phyloP scores from a whole-genome alignment of 306 rosid species.

The Fagus crenata region DNA sequence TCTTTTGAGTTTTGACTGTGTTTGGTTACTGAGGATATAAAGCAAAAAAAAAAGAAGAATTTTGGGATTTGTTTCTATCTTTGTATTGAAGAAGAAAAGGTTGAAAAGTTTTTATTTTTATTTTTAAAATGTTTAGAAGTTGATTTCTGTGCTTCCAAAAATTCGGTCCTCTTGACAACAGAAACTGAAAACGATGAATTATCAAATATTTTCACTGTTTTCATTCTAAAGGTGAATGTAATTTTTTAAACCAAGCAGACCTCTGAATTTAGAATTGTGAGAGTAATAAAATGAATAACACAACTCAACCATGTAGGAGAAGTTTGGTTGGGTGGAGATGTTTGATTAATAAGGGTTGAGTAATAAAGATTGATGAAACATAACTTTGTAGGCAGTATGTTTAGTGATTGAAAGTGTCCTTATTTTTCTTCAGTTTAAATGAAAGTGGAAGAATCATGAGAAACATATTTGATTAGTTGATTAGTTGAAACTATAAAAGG shows the following conservation, averaged over 20 bases:
- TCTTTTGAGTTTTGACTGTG: background rate
- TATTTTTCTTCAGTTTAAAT: background rate
- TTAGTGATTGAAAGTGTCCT: background rate
- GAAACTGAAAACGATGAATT: background rate
- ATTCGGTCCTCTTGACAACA: background rate
- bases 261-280: background rate
- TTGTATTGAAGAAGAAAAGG: background rate
- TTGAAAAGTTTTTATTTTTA: background rate
- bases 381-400: background rate
- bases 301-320: background rate
- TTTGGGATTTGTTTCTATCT: too few species aligned
- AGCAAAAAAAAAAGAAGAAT: background rate
- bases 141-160: background rate
- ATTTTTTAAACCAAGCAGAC: background rate
- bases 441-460: background rate
- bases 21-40: constrained; percentile 2
- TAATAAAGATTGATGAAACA: background rate
- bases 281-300: background rate
- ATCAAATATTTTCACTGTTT: background rate
- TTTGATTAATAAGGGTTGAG: background rate
- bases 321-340: background rate
- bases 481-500: background rate
- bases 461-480: background rate
- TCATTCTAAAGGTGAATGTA: background rate
- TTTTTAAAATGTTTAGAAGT: background rate